Evolutionary conservation across 805 yeast genomes (phyloP).

Genomic region (Starmerella vaccinii): DNA sequence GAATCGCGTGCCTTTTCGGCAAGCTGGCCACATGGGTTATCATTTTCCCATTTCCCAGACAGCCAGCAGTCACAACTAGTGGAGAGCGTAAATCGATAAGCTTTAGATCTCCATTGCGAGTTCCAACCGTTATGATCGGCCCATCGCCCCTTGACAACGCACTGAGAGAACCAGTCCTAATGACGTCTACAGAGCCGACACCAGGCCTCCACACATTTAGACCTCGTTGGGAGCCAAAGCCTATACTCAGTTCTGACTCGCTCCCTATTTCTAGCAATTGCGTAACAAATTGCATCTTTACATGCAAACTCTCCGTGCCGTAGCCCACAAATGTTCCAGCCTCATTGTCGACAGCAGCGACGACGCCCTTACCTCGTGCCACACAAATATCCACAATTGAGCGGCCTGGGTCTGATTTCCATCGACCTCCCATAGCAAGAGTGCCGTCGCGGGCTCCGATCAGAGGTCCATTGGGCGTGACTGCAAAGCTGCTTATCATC

Average conservation of each 20-base stretch:
- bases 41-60: neutral
- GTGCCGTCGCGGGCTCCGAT: constrained; percentile 14
- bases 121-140: constrained; percentile 1
- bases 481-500: neutral
- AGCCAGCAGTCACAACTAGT: neutral
- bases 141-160: neutral
- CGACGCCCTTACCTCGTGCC: neutral
- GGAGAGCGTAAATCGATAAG: neutral
- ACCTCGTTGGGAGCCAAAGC: neutral
- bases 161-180: neutral
- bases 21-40: constrained; percentile 15
- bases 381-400: constrained; percentile 6
- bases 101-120: constrained; percentile 1
- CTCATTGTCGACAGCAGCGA: constrained; percentile 14
- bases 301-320: neutral
- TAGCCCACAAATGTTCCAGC: constrained; percentile 6
- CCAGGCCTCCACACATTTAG: constrained; percentile 3
- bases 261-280: neutral
- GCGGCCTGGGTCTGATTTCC: constrained; percentile 2
- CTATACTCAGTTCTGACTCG: neutral
- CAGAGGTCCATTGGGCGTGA: neutral
- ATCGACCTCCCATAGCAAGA: neutral
- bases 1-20: neutral
- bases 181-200: neutral
- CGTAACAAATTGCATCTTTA: constrained; percentile 5